Base-by-base conservation (phyloP, 495 filamentous ascomycete genomes). In the Pseudoneurospora amorphoporcata region DNA sequence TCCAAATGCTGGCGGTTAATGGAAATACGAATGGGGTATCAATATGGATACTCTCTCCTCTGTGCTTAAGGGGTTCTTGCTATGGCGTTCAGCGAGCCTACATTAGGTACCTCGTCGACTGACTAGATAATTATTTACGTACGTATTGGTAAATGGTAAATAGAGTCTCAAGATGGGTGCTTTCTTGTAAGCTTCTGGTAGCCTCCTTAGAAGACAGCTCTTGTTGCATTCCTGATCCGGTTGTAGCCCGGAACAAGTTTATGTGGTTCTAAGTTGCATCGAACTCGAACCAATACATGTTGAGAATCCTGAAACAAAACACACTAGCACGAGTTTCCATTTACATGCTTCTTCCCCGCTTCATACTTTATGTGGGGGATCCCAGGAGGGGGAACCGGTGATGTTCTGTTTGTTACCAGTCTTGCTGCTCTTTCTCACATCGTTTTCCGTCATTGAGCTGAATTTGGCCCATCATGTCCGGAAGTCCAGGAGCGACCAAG, bases 401-500 rank as follows among this genome's bases (percentile, higher is more conserved):
- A 58, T 10, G 29, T 10, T 10, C 9, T 19, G 9, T 14, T 12
- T 23, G 4, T 29, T 61, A 32, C 12, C 47, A 32, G 43, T 47
- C 47, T 61, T 61, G 12, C 3, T 8, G 8, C 5, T 8, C 2
- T 29, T 29, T 16, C 8, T 23, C 23, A 29, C 47, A 58, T 14
- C 10, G 23, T 23, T 23, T 23, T 23, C 23, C 23, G 23, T 2
- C 10, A 7, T 16, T 23, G 23, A 3, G 1, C 47, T 65, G 6
- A 35, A 0, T 17, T 1, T 65, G 35, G 29, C 14, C 29, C 53
- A 35, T 3, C 53, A 65, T 65, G 53, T 7, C 53, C 37, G 53
- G 32, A 35, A 65, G 1, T 37, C 32, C 29, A 65, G 23, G 6
- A 65, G 7, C 47, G 0, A 19, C 77, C 75, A 80, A 79, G 72